Conservation (phyloP, 2,329 filamentous ascomycete genomes). For the Alternaria infectoria region DNA sequence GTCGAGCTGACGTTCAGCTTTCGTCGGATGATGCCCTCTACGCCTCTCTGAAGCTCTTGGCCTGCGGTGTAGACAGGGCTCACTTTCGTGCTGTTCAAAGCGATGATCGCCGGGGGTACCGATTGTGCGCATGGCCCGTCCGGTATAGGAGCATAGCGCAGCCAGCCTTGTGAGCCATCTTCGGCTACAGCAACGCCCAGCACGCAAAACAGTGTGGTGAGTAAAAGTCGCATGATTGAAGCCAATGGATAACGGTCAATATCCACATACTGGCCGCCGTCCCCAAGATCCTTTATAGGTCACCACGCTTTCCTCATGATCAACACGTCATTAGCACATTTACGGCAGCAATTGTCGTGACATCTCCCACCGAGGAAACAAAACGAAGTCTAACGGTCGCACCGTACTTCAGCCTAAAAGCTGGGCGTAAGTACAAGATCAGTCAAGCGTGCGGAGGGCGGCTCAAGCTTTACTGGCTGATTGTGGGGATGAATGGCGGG, state of each 20-base stretch:
- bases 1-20: conserved; percentile 46
- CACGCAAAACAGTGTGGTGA: conserved; percentile 1
- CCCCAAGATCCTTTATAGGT: conserved; percentile 5
- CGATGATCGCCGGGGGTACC: conserved; percentile 59
- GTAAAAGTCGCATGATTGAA: conserved; percentile 10
- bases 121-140: conserved; percentile 47
- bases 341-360: neutral
- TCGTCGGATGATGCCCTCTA: conserved; percentile 64
- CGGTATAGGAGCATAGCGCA: conserved; percentile 66
- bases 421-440: neutral
- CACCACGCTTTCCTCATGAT: neutral
- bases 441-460: conserved; percentile 10
- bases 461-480: neutral
- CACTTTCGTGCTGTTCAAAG: conserved; percentile 60
- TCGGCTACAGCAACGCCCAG: conserved; percentile 53
- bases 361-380: conserved; percentile 1
- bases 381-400: neutral
- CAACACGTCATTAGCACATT: conserved; percentile 3
- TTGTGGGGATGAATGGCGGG: conserved; percentile 3
- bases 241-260: neutral
- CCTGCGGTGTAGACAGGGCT: conserved; percentile 67
- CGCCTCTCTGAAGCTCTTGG: conserved; percentile 63
- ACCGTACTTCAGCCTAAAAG: conserved; percentile 19
- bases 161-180: conserved; percentile 67
- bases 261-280: neutral